Conservation (phyloP, 2,329 filamentous ascomycete genomes). For the Epichloe bromicola region DNA sequence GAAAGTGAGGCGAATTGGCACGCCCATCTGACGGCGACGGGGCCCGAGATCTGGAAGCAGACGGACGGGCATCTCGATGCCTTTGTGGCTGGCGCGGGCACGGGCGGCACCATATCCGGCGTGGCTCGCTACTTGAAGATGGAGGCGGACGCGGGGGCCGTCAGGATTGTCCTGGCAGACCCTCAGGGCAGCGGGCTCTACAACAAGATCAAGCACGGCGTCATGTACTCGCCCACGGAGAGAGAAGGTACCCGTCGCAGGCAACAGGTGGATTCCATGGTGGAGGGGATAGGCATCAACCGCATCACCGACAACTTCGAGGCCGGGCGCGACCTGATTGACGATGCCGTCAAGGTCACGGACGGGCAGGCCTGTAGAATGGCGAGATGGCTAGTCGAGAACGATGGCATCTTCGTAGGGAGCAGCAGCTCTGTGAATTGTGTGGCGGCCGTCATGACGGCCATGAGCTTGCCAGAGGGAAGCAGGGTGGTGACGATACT, state of each 20-base stretch:
- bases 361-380: constrained; percentile 84
- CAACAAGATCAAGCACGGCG: constrained; percentile 82
- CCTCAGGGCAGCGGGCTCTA: constrained; percentile 88
- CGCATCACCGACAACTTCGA: constrained; percentile 90
- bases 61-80: constrained; percentile 64
- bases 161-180: constrained; percentile 75
- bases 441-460: constrained; percentile 61
- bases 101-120: constrained; percentile 84
- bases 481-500: constrained; percentile 70
- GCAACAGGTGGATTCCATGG: constrained; percentile 87
- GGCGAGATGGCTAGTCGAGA: constrained; percentile 93
- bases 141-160: constrained; percentile 37
- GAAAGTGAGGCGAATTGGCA: constrained; percentile 81
- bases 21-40: constrained; percentile 71
- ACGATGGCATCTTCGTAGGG: constrained; percentile 81
- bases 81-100: constrained; percentile 88
- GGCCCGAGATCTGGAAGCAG: constrained; percentile 79
- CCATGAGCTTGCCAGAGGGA: constrained; percentile 45
- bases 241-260: constrained; percentile 79
- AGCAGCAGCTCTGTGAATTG: constrained; percentile 97
- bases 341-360: constrained; percentile 79
- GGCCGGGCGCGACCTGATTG: constrained; percentile 69
- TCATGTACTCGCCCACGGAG: constrained; percentile 89
- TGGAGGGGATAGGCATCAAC: constrained; percentile 94
- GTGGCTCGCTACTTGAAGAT: constrained; percentile 76